Evolutionary conservation across 192 early-diverging fungal genomes (phyloP).

Genomic region (Backusella circina): DNA sequence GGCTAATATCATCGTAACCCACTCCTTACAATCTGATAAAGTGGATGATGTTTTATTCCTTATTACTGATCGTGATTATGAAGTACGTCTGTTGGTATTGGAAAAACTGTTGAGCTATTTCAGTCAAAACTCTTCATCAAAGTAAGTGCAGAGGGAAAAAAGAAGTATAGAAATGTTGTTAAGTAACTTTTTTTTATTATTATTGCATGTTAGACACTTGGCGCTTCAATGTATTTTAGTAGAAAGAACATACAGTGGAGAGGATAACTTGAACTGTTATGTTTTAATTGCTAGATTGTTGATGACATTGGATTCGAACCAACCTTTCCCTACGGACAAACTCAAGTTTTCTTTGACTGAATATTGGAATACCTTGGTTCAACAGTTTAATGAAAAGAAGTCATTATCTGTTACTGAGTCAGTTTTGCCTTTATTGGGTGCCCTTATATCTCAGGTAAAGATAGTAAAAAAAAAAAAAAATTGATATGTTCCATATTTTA

Average conservation of each 20-base stretch:
- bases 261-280: conserved; percentile 43
- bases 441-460: conserved; percentile 46
- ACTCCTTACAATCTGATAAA: conserved; percentile 9
- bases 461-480: not conserved
- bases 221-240: conserved; percentile 35
- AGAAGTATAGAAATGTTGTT: not conserved
- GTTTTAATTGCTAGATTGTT: conserved; percentile 43
- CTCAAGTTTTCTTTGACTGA: conserved; percentile 38
- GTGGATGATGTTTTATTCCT: conserved; percentile 33
- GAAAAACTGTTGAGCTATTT: conserved; percentile 34
- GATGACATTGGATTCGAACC: conserved; percentile 24
- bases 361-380: conserved; percentile 36
- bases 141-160: not conserved
- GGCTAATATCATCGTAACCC: conserved; percentile 32
- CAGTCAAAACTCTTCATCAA: not conserved
- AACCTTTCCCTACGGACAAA: conserved; percentile 6
- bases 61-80: conserved; percentile 56
- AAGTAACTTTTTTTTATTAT: not conserved
- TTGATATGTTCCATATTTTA: no score
- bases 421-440: conserved; percentile 51
- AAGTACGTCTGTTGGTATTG: conserved; percentile 56
- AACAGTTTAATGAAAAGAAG: conserved; percentile 41
- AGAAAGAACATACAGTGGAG: conserved; percentile 36
- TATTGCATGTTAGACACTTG: not conserved
- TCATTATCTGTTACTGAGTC: conserved; percentile 51